Evolutionary conservation across 2,329 filamentous ascomycete species (phyloP).

Genomic region (Anthostomella pinea): DNA sequence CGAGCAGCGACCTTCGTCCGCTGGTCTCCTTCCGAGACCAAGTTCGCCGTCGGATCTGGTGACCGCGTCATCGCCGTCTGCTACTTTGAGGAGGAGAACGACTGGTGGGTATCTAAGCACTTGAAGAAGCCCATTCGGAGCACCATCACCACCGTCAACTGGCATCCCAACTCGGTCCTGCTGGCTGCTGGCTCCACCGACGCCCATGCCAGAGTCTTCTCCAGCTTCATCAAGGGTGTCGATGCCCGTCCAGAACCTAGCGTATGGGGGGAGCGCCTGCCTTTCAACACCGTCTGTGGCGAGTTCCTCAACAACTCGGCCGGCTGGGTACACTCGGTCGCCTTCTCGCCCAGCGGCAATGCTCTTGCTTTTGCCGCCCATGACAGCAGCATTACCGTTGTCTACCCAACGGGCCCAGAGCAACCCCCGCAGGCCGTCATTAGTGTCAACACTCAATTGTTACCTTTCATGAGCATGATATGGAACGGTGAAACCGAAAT

Average conservation of each 20-base stretch:
- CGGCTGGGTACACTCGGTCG: slow-evolving; percentile 91
- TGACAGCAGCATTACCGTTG: slow-evolving; percentile 93
- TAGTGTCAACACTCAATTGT: slow-evolving; percentile 81
- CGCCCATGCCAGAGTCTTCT: slow-evolving; percentile 92
- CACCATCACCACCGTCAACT: slow-evolving; percentile 90
- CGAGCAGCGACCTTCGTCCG: slow-evolving; percentile 94
- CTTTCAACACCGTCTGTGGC: slow-evolving; percentile 97
- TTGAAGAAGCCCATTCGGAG: slow-evolving; percentile 98
- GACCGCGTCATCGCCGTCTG: slow-evolving; percentile 94
- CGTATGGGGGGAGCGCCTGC: slow-evolving; percentile 91
- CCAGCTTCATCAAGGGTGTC: slow-evolving; percentile 92
- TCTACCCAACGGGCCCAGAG: slow-evolving; percentile 89
- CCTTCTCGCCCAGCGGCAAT: slow-evolving; percentile 88
- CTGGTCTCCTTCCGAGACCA: slow-evolving; percentile 94
- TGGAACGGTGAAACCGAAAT: slow-evolving; percentile 94
- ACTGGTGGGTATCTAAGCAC: slow-evolving; percentile 99
- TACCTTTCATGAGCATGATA: slow-evolving; percentile 89
- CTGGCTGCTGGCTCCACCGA: slow-evolving; percentile 95
- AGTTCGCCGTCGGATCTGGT: slow-evolving; percentile 95
- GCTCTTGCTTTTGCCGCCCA: slow-evolving; percentile 93
- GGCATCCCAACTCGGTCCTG: slow-evolving; percentile 97
- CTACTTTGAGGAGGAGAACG: slow-evolving; percentile 99
- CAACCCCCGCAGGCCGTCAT: slow-evolving; percentile 88
- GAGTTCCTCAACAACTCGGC: slow-evolving; percentile 95
- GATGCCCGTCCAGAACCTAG: slow-evolving; percentile 82